Evolutionary conservation across 257 asterid genomes (phyloP).

Genomic region (Nicotiana otophora): DNA sequence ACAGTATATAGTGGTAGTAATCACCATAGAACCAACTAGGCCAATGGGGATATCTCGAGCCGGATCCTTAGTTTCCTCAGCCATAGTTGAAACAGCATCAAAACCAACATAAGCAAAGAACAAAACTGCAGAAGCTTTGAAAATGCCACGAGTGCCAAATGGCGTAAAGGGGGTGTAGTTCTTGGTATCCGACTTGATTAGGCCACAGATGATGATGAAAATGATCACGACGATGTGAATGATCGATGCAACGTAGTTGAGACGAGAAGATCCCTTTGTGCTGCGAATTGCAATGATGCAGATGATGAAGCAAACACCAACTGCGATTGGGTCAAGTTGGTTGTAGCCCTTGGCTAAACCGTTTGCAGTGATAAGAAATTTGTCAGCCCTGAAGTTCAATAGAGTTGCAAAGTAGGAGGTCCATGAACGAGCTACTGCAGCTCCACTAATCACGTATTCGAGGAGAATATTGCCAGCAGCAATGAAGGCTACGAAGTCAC

Average conservation of each 20-base stretch:
- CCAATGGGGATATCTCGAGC: constrained; percentile 65
- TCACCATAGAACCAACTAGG: constrained; percentile 58
- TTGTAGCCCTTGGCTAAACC: constrained; percentile 41
- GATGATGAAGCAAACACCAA: constrained; percentile 34
- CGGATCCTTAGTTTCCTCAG: constrained; percentile 66
- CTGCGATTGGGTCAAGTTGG: constrained; percentile 73
- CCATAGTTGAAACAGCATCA: constrained; percentile 70
- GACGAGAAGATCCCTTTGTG: constrained; percentile 59
- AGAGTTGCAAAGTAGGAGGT: constrained; percentile 87
- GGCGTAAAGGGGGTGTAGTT: constrained; percentile 47
- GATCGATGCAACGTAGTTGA: constrained; percentile 52
- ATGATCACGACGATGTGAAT: constrained; percentile 43
- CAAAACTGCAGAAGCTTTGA: constrained; percentile 54
- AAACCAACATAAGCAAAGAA: constrained; percentile 71
- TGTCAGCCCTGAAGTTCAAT: constrained; percentile 27
- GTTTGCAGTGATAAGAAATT: constrained; percentile 41
- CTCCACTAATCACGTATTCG: constrained; percentile 66
- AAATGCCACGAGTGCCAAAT: constrained; percentile 48
- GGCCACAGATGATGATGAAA: constrained; percentile 50
- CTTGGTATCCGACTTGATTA: constrained; percentile 36
- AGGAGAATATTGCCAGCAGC: constrained; percentile 85
- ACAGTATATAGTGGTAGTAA: constrained; percentile 54
- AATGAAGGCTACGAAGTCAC: constrained; percentile 76
- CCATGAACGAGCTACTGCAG: constrained; percentile 91
- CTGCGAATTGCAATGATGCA: constrained; percentile 40